These are phyloP conservation scores for Blastocystis sp. DNA, from an alignment of 352 stramenopile species.

Conservation along the genomic window DNA sequence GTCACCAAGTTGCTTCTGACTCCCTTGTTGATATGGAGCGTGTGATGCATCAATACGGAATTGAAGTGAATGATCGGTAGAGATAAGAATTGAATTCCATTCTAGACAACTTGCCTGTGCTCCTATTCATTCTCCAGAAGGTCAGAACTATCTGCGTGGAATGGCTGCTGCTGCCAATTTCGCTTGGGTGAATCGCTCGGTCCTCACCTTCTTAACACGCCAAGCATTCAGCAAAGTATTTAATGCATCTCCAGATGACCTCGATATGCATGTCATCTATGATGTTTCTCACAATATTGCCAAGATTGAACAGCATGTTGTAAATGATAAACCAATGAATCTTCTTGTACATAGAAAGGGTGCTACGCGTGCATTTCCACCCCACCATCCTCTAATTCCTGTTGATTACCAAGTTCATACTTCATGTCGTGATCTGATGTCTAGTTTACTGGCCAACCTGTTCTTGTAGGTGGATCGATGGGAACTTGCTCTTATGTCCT, in stretches of 20 bases:
- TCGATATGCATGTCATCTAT: conserved; percentile 83
- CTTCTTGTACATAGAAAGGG: conserved; percentile 81
- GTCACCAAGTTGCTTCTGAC: conserved; percentile 83
- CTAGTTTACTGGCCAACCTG: conserved; percentile 76
- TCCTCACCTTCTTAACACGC: conserved; percentile 78
- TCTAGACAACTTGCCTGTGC: conserved; percentile 75
- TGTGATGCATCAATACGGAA: conserved; percentile 77
- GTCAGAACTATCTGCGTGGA: conserved; percentile 77
- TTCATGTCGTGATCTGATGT: neutral
- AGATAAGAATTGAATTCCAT: conserved; percentile 5
- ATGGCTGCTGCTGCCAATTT: conserved; percentile 82
- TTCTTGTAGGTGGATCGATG: conserved; percentile 81
- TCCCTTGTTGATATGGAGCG: conserved; percentile 77
- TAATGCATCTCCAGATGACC: conserved; percentile 75
- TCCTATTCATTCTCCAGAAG: conserved; percentile 75
- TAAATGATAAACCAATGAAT: conserved; percentile 76
- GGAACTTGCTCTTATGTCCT: conserved; percentile 79
- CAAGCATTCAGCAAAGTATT: conserved; percentile 81
- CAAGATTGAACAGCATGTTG: conserved; percentile 78
- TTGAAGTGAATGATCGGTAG: conserved; percentile 79
- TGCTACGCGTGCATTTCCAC: conserved; percentile 78
- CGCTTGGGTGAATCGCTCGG: conserved; percentile 80
- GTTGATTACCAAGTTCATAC: conserved; percentile 77
- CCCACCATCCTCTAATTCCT: conserved; percentile 79
- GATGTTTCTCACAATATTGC: conserved; percentile 83